These are phyloP conservation scores for Pelargonium cotyledonis DNA, from an alignment of 441 rosid genomes.

Conservation along the genomic window DNA sequence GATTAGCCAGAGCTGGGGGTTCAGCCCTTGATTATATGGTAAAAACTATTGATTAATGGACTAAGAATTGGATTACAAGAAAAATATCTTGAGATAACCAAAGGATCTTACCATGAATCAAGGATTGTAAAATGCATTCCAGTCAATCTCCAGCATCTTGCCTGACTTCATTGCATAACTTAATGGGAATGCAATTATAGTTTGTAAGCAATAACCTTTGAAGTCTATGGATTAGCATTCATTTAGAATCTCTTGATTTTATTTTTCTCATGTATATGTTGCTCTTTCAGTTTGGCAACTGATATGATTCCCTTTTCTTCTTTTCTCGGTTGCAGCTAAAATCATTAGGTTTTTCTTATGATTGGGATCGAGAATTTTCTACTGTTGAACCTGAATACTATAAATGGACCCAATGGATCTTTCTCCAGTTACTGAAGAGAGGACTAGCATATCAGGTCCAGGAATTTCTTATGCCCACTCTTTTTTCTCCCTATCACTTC, in stretches of 20 bases:
- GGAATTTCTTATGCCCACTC: conserved; percentile 18
- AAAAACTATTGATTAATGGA: neutral
- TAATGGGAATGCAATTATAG: neutral
- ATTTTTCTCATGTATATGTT: neutral
- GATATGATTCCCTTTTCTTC: conserved; percentile 1
- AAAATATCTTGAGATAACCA: neutral
- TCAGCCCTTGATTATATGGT: neutral
- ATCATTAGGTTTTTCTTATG: conserved; percentile 87
- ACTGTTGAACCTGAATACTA: conserved; percentile 87
- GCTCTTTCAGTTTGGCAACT: neutral
- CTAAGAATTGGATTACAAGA: neutral
- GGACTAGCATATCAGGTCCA: conserved; percentile 95
- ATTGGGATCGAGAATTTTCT: conserved; percentile 94
- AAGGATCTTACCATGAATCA: neutral
- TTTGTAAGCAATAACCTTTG: neutral
- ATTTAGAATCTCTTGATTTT: neutral
- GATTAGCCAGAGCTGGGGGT: neutral
- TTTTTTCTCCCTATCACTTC: conserved; percentile 14
- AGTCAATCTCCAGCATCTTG: neutral
- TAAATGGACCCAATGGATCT: conserved; percentile 98
- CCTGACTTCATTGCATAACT: conserved; percentile 4
- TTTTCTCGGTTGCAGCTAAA: conserved; percentile 57
- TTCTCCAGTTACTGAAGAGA: conserved; percentile 89
- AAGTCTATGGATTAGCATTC: neutral
- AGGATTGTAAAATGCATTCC: neutral